phyloP scores from a whole-genome alignment of 1,284 basidiomycete species.

The Anthracocystis panici-leucophaei region DNA sequence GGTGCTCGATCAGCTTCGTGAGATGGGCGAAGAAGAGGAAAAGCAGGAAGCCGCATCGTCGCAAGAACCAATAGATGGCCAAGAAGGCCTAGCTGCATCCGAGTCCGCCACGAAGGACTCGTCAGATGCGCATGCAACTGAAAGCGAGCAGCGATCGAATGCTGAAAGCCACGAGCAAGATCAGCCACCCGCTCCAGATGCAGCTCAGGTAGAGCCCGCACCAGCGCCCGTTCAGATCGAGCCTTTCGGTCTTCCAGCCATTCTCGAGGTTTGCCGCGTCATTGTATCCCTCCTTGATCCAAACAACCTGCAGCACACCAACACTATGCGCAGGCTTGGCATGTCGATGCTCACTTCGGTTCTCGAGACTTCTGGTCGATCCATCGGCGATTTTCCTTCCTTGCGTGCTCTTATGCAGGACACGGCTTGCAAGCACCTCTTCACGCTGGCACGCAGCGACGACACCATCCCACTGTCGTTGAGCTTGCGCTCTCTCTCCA shows the following conservation, averaged over 20 bases:
- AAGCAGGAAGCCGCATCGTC: conserved; percentile 21
- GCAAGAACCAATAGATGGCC: conserved; percentile 1
- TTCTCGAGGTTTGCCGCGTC: conserved; percentile 91
- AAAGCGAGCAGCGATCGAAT: neutral
- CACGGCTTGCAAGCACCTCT: conserved; percentile 93
- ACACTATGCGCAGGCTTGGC: conserved; percentile 91
- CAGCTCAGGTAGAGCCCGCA: neutral
- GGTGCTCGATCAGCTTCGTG: conserved; percentile 50
- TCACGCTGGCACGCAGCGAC: conserved; percentile 78
- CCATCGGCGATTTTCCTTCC: conserved; percentile 77
- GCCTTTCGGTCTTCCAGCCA: conserved; percentile 88
- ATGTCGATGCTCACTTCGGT: conserved; percentile 89
- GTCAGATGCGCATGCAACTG: neutral
- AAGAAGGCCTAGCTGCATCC: neutral
- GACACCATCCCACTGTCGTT: conserved; percentile 82
- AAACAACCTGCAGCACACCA: conserved; percentile 92
- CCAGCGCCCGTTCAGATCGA: conserved; percentile 20
- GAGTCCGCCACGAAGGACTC: neutral
- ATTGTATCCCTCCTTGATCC: conserved; percentile 95
- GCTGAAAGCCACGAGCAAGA: neutral
- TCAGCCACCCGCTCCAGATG: neutral
- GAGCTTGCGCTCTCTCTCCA: conserved; percentile 85
- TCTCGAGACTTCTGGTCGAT: conserved; percentile 84
- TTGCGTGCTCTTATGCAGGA: conserved; percentile 82
- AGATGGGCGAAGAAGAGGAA: conserved; percentile 56